phyloP scores from a whole-genome alignment of 2,329 filamentous ascomycete species.

The Penicillium carneum region DNA sequence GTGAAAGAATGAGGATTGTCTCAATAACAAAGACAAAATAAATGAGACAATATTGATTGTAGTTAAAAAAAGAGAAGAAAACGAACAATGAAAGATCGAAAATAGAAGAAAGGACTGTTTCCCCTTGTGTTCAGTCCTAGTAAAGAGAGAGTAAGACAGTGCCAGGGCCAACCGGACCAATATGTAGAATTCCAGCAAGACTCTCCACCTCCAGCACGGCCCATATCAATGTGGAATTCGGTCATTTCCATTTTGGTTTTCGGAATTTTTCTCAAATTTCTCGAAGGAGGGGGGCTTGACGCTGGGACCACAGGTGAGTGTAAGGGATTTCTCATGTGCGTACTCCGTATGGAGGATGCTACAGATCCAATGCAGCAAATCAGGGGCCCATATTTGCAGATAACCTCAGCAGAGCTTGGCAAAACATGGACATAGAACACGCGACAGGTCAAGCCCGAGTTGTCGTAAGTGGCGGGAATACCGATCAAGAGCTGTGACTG shows the following conservation, averaged over 20 bases:
- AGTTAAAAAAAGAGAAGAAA: background rate
- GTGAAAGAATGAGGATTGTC: constrained; percentile 28
- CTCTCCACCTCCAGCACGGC: constrained; percentile 18
- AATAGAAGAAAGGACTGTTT: constrained; percentile 25
- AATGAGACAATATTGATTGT: constrained; percentile 16
- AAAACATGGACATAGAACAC: constrained; percentile 20
- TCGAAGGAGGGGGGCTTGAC: constrained; percentile 15
- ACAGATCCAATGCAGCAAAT: constrained; percentile 12
- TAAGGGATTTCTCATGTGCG: constrained; percentile 6
- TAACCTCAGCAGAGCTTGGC: background rate
- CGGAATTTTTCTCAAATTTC: background rate
- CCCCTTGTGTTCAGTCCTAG: constrained; percentile 13
- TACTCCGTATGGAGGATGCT: constrained; percentile 3
- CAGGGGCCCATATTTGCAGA: constrained; percentile 1
- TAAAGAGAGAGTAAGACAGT: constrained; percentile 15
- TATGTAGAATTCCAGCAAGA: constrained; percentile 29
- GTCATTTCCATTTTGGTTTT: constrained; percentile 3
- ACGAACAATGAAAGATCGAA: background rate
- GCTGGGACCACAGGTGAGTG: constrained; percentile 13
- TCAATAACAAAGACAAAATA: constrained; percentile 16
- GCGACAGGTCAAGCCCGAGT: constrained; percentile 22
- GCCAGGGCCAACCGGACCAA: constrained; percentile 5
- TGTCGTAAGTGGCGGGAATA: constrained; percentile 15
- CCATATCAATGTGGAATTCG: constrained; percentile 10
- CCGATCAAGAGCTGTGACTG: constrained; percentile 22